Conservation (phyloP, 495 filamentous ascomycete genomes). For the Penicillium maclennaniae region DNA sequence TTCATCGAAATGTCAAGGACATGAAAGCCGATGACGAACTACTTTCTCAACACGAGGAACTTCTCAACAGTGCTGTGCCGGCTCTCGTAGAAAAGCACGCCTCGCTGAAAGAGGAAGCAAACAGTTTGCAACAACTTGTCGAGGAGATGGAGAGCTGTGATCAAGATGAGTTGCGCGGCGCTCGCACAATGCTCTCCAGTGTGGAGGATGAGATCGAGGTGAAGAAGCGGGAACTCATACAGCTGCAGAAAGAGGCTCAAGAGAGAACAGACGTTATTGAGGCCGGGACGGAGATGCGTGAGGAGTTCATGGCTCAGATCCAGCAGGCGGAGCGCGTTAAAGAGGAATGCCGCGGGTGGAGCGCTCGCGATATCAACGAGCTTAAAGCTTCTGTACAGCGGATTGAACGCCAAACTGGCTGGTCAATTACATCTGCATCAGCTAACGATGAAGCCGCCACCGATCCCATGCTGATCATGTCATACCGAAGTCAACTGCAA, state of each 20-base stretch:
- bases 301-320: conserved; percentile 68
- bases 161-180: conserved; percentile 66
- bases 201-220: conserved; percentile 64
- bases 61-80: conserved; percentile 64
- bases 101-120: conserved; percentile 59
- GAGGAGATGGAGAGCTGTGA: conserved; percentile 77
- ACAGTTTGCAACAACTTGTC: conserved; percentile 62
- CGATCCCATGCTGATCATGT: conserved; percentile 64
- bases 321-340: conserved; percentile 76
- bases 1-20: conserved; percentile 67
- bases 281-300: conserved; percentile 58
- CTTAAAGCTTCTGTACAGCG: conserved; percentile 67
- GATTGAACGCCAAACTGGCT: conserved; percentile 69
- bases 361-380: conserved; percentile 65
- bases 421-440: conserved; percentile 67
- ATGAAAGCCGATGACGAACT: conserved; percentile 70
- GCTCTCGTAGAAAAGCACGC: conserved; percentile 52
- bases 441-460: conserved; percentile 24
- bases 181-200: conserved; percentile 58
- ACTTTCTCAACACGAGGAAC: conserved; percentile 62
- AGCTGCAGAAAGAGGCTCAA: conserved; percentile 58
- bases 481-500: conserved; percentile 72
- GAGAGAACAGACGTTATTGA: conserved; percentile 60
- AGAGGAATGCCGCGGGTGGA: conserved; percentile 89
- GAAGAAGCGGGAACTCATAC: conserved; percentile 61